Evolutionary conservation across 305 asterid species (phyloP), one percentile per base, ranked within the genome.

Genomic region (Fraxinus paxiana): DNA sequence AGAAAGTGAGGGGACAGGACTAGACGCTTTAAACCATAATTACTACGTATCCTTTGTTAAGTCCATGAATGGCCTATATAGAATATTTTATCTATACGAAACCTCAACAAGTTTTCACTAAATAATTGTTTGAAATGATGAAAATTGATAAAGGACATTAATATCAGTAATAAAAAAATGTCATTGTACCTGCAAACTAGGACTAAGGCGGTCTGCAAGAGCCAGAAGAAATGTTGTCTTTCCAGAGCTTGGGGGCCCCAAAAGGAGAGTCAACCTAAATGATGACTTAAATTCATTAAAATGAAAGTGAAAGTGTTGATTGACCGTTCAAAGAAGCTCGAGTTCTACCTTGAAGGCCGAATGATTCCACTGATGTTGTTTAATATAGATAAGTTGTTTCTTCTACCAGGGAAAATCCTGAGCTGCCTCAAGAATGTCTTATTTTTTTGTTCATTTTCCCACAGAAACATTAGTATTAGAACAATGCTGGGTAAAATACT

Each of bases 191-290:
- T 88, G 83, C 86, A 91, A 82, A 86, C 79, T 89, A 61, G 88
- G 87, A 77, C 90, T 89, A 70, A 91, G 93, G 0, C 94, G 91
- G 30, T 93, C 96, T 18, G 97, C 96, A 71, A 92, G 93, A 76
- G 97, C 97, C 87, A 92, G 84, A 81, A 91, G 93, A 89, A 92
- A 86, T 24, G 97, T 91, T 17, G 96, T 91, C 90, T 92, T 91
- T 83, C 97, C 96, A 17, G 97, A 92, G 87, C 96, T 91, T 6
- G 96, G 97, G 80, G 96, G 97, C 8, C 97, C 97, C 80, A 92
- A 82, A 88, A 92, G 94, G 78, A 92, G 91, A 75, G 97, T 92
- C 86, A 91, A 78, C 87, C 97, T 92, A 82, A 54, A 85, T 8
- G 76, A 82, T 31, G 77, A 63, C 83, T 59, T 61, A 54, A 3